Evolutionary conservation across 106 monocot species (phyloP).

Genomic region (Narthecium ossifragum): DNA sequence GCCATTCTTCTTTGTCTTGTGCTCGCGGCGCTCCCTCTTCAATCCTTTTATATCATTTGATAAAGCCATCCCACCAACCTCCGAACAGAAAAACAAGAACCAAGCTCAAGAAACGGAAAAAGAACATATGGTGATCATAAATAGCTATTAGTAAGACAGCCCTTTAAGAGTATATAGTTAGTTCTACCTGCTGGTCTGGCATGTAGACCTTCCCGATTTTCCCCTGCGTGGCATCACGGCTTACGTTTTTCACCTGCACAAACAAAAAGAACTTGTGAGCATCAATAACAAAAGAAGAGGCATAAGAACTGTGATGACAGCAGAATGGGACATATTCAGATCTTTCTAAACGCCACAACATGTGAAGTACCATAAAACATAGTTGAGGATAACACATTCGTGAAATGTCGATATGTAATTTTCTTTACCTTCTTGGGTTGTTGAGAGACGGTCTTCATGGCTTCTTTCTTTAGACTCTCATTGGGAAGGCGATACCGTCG

Average conservation of each 20-base stretch:
- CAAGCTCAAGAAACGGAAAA: no score
- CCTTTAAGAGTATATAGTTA: no score
- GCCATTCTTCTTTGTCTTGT: conserved; percentile 48
- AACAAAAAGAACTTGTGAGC: neutral
- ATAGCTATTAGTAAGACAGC: no score
- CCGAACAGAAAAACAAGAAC: conserved; percentile 1
- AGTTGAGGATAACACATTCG: neutral
- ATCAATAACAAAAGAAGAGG: neutral
- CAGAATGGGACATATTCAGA: no score
- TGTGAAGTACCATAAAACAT: neutral
- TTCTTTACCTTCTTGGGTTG: conserved; percentile 36
- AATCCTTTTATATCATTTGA: conserved; percentile 61
- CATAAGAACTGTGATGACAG: no score
- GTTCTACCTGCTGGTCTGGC: conserved; percentile 91
- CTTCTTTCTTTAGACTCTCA: conserved; percentile 73
- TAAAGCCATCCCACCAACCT: conserved; percentile 55
- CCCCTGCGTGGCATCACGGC: conserved; percentile 57
- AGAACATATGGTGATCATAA: no score
- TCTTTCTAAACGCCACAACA: no score
- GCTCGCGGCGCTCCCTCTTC: conserved; percentile 78
- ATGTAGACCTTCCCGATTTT: conserved; percentile 89
- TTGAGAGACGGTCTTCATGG: conserved; percentile 57
- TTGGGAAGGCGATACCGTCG: conserved; percentile 73
- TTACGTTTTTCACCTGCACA: conserved; percentile 77
- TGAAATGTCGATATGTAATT: no score